Evolutionary conservation across 2,329 filamentous ascomycete genomes (phyloP).

Genomic region (Pseudodiploospora longispora): DNA sequence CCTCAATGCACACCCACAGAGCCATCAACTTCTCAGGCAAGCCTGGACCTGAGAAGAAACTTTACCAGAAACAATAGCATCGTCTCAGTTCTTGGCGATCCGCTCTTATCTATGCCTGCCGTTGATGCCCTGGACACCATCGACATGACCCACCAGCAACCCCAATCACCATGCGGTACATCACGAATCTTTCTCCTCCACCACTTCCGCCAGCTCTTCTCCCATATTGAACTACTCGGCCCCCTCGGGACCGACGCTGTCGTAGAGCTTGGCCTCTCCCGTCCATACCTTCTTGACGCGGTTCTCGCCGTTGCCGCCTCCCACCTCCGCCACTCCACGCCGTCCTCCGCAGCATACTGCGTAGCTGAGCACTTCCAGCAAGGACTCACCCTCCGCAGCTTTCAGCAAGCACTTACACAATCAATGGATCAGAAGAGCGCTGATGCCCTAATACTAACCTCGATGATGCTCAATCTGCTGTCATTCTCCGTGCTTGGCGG

Average conservation of each 20-base stretch:
- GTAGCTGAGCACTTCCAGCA: slow-evolving; percentile 17
- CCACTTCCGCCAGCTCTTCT: slow-evolving; percentile 10
- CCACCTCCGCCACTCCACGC: slow-evolving; percentile 13
- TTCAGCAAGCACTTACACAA: slow-evolving; percentile 13
- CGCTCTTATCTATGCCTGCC: neutral
- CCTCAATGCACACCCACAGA: too few relatives aligned
- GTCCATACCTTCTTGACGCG: slow-evolving; percentile 14
- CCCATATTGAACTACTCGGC: slow-evolving; percentile 3
- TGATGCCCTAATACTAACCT: slow-evolving; percentile 16
- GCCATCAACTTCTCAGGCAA: too few relatives aligned
- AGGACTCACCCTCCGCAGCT: slow-evolving; percentile 12
- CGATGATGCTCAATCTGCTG: slow-evolving; percentile 17
- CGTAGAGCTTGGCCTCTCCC: slow-evolving; percentile 8
- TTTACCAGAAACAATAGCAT: too few relatives aligned
- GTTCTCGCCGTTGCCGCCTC: slow-evolving; percentile 17
- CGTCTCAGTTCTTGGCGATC: too few relatives aligned
- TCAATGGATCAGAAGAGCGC: slow-evolving; percentile 12
- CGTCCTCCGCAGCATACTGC: slow-evolving; percentile 1
- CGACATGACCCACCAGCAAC: neutral
- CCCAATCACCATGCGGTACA: slow-evolving; percentile 8
- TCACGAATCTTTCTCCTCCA: slow-evolving; percentile 11
- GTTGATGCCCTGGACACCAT: neutral
- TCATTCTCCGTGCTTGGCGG: slow-evolving; percentile 12
- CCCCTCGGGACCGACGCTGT: slow-evolving; percentile 6
- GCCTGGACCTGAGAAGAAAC: too few relatives aligned